phyloP scores from a whole-genome alignment of 345 rosid species.

The Kandelia obovata region DNA sequence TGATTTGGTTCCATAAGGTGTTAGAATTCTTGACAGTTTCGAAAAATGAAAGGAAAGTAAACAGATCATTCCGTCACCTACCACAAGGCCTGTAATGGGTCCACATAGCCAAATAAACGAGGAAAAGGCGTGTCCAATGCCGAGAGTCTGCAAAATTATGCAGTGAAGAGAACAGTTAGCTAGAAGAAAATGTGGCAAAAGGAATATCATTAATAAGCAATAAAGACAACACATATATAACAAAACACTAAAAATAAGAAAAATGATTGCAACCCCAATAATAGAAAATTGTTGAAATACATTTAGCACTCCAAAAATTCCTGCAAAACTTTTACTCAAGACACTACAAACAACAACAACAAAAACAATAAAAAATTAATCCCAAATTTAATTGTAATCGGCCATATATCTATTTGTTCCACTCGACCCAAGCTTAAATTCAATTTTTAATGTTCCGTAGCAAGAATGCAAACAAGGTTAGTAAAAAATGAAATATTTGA shows the following conservation, averaged over 20 bases:
- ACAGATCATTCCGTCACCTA: slow-evolving; percentile 37
- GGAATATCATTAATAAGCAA: not conserved
- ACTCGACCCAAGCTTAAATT: not conserved
- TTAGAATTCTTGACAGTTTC: slow-evolving; percentile 5
- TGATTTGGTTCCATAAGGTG: not conserved
- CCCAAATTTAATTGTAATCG: too few relatives aligned
- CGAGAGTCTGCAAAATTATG: slow-evolving; percentile 74
- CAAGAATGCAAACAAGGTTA: not conserved
- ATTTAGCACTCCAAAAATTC: too few relatives aligned
- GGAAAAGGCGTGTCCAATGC: slow-evolving; percentile 89
- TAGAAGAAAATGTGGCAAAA: slow-evolving; percentile 1
- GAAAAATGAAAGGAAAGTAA: not conserved
- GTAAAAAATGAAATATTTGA: not conserved
- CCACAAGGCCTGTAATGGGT: slow-evolving; percentile 98
- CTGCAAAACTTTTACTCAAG: too few relatives aligned
- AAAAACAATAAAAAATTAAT: too few relatives aligned
- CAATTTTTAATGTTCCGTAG: not conserved
- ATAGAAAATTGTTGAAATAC: too few relatives aligned
- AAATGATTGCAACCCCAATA: too few relatives aligned
- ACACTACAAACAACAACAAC: too few relatives aligned
- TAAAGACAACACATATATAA: not conserved
- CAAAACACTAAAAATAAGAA: not conserved
- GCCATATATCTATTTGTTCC: not conserved
- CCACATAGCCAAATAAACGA: slow-evolving; percentile 99
- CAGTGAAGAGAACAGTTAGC: slow-evolving; percentile 3